A percentile compares a stretch with the other conserved stretches of the same genome.
Conservation (phyloP, 176 grass and related monocot species). For the Aegilops umbellulata region DNA sequence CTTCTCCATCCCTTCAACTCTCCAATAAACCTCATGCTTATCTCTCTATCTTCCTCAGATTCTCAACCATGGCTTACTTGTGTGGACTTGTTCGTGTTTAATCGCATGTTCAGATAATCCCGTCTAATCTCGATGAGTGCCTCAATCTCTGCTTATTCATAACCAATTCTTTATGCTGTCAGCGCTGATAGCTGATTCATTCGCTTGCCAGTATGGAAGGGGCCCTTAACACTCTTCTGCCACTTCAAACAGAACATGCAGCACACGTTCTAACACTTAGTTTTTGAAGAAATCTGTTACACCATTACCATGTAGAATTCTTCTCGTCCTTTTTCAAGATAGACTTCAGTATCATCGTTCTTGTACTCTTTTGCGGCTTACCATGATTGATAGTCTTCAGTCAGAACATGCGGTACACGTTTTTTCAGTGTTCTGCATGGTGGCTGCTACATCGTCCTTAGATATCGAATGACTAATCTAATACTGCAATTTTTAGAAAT, state of each 20-base stretch:
- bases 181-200: not conserved
- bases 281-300: not conserved
- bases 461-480: not conserved
- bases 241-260: conserved; percentile 20
- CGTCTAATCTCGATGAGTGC: not conserved
- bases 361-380: not conserved
- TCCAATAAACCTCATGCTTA: conserved; percentile 32
- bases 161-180: conserved; percentile 4
- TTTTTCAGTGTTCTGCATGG: conserved; percentile 19
- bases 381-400: not conserved
- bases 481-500: not conserved
- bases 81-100: conserved; percentile 28
- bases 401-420: conserved; percentile 12
- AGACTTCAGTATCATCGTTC: not conserved
- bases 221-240: not conserved
- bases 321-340: not conserved
- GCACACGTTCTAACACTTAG: not conserved
- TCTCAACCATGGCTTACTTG: conserved; percentile 24
- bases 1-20: conserved; percentile 21
- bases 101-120: conserved; percentile 25
- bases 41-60: conserved; percentile 38
- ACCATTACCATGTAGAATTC: not conserved
- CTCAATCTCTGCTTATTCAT: conserved; percentile 17
- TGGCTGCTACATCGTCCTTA: not conserved
- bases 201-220: not conserved